These are phyloP conservation scores for Kuraishia ogatae DNA, from an alignment of 805 yeast genomes.

Conservation along the genomic window DNA sequence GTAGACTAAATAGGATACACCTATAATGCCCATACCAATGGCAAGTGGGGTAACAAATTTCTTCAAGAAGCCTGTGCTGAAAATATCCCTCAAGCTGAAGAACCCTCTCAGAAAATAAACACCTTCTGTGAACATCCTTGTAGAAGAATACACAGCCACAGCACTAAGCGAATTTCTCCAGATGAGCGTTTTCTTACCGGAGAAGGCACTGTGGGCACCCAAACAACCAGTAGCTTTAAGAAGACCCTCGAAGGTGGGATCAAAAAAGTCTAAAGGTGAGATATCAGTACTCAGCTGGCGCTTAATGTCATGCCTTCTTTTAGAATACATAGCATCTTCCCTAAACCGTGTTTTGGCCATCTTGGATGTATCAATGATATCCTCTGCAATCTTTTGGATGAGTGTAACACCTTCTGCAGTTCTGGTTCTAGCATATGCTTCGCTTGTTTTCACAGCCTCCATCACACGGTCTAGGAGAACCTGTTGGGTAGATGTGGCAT, in stretches of 20 bases:
- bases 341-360: constrained; percentile 55
- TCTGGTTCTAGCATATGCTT: constrained; percentile 52
- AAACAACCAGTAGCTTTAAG: constrained; percentile 35
- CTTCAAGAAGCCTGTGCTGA: constrained; percentile 30
- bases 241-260: constrained; percentile 61
- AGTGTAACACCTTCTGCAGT: constrained; percentile 55
- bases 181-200: constrained; percentile 11
- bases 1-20: constrained; percentile 53
- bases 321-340: constrained; percentile 75
- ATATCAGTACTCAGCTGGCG: constrained; percentile 53
- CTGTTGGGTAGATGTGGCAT: constrained; percentile 60
- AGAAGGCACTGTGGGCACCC: not conserved
- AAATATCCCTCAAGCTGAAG: constrained; percentile 24
- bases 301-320: constrained; percentile 52
- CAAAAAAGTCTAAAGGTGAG: constrained; percentile 67
- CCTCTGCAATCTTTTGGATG: constrained; percentile 58
- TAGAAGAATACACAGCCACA: constrained; percentile 12
- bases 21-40: constrained; percentile 40
- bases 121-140: constrained; percentile 4
- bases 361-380: constrained; percentile 19
- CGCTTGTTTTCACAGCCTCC: constrained; percentile 55
- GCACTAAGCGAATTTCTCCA: constrained; percentile 21
- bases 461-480: constrained; percentile 60
- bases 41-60: constrained; percentile 46
- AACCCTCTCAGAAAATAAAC: constrained; percentile 22